Conservation (phyloP, 176 grass and related monocot species). For the Puccinellia tenuiflora region DNA sequence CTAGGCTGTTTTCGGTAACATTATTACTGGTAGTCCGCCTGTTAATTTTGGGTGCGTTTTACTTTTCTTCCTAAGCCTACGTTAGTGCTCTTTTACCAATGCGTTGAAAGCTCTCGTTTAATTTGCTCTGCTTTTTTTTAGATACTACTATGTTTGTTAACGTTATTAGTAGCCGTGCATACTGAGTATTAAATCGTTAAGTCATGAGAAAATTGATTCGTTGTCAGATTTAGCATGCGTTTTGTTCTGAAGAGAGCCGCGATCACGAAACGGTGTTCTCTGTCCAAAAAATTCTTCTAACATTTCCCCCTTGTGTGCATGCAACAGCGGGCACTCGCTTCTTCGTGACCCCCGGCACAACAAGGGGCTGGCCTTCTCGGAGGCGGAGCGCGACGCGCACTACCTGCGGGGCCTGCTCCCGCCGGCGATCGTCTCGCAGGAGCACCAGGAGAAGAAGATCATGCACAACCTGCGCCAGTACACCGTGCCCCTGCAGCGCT, state of each 20-base stretch:
- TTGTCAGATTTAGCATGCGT: not conserved
- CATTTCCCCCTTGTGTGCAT: not conserved
- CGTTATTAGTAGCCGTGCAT: not conserved
- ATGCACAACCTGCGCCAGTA: constrained; percentile 87
- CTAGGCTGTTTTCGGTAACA: not conserved
- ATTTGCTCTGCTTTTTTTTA: no score
- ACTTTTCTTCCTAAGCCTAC: not conserved
- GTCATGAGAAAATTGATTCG: not conserved
- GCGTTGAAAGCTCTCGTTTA: not conserved
- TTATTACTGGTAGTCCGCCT: not conserved
- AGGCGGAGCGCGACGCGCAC: constrained; percentile 95
- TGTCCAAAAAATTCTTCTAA: not conserved
- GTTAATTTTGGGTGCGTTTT: not conserved
- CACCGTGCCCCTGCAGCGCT: constrained; percentile 76
- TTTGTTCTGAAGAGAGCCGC: not conserved
- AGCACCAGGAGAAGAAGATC: constrained; percentile 87
- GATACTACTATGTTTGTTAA: not conserved
- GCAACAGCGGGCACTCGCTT: constrained; percentile 59
- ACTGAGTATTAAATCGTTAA: not conserved
- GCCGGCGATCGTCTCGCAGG: constrained; percentile 52
- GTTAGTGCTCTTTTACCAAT: not conserved
- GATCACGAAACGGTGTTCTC: no score
- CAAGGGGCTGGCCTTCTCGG: constrained; percentile 79
- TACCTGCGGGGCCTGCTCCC: constrained; percentile 88
- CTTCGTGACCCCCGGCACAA: constrained; percentile 78